A percentile compares a stretch with the other conserved stretches of the same genome.
These are phyloP conservation scores for Arthrobotrys sinensis DNA, from an alignment of 2,329 filamentous ascomycete species.

Conservation along the genomic window DNA sequence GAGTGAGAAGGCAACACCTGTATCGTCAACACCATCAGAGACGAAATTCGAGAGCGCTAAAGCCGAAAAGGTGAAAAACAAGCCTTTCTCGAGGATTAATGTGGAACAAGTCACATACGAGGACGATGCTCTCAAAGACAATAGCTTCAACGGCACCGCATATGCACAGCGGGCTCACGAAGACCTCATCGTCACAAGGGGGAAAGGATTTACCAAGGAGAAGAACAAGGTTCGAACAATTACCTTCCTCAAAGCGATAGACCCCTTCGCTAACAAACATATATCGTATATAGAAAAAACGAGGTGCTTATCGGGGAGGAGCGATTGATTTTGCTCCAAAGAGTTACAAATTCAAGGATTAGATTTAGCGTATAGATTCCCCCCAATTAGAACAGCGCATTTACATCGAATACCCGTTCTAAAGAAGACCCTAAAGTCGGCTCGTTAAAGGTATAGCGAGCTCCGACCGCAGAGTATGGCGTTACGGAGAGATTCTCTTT, in stretches of 20 bases:
- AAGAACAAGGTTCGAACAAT: slow-evolving; percentile 83
- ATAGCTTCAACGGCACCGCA: slow-evolving; percentile 80
- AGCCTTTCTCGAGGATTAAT: slow-evolving; percentile 80
- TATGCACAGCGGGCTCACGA: slow-evolving; percentile 91
- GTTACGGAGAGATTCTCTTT: not conserved
- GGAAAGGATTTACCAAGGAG: slow-evolving; percentile 98
- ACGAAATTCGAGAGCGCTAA: not conserved
- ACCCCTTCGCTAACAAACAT: slow-evolving; percentile 10
- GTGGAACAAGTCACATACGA: slow-evolving; percentile 61
- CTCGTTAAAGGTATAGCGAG: not conserved
- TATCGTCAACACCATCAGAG: not conserved
- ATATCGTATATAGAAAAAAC: slow-evolving; percentile 75
- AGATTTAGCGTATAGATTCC: slow-evolving; percentile 63
- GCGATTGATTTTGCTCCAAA: slow-evolving; percentile 85
- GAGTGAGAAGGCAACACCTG: not conserved
- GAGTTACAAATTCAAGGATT: slow-evolving; percentile 95
- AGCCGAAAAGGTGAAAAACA: slow-evolving; percentile 46
- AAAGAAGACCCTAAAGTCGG: not conserved
- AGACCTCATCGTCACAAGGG: slow-evolving; percentile 89
- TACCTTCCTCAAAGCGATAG: slow-evolving; percentile 64
- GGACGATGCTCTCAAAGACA: slow-evolving; percentile 73
- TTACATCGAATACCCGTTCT: not conserved
- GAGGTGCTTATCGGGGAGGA: slow-evolving; percentile 90
- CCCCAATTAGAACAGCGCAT: not conserved
- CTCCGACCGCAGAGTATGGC: not conserved